phyloP scores from a whole-genome alignment of 2,329 filamentous ascomycete genomes.

The Penicillium thymicola region DNA sequence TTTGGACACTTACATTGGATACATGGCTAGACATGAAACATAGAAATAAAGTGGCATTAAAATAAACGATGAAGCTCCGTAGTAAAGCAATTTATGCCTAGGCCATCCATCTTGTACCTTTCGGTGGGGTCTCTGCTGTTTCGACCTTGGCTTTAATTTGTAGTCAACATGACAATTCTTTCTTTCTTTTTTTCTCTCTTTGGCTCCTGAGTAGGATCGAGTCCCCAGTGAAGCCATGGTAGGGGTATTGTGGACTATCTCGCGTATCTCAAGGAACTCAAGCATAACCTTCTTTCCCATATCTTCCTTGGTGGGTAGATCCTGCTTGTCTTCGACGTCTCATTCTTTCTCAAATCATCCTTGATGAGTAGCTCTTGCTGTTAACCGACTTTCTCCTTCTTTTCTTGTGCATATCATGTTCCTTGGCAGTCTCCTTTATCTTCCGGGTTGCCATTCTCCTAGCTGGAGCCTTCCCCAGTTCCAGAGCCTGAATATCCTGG shows the following conservation, averaged over 20 bases:
- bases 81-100: neutral
- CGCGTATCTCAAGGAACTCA: too few relatives aligned
- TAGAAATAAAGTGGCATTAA: neutral
- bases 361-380: neutral
- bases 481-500: neutral
- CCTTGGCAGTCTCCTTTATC: neutral
- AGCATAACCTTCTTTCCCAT: neutral
- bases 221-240: too few relatives aligned
- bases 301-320: neutral
- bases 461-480: neutral
- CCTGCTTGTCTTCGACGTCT: too few relatives aligned
- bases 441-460: too few relatives aligned
- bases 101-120: neutral
- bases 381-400: neutral
- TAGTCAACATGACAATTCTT: too few relatives aligned
- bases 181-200: too few relatives aligned
- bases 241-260: too few relatives aligned
- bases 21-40: neutral
- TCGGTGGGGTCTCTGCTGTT: too few relatives aligned
- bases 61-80: neutral
- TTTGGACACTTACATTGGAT: neutral
- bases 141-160: too few relatives aligned
- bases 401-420: neutral
- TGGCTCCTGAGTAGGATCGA: too few relatives aligned
- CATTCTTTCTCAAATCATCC: neutral